These are phyloP conservation scores for Aspergillus tamarii DNA, from an alignment of 2,329 filamentous ascomycete species.

Conservation along the genomic window DNA sequence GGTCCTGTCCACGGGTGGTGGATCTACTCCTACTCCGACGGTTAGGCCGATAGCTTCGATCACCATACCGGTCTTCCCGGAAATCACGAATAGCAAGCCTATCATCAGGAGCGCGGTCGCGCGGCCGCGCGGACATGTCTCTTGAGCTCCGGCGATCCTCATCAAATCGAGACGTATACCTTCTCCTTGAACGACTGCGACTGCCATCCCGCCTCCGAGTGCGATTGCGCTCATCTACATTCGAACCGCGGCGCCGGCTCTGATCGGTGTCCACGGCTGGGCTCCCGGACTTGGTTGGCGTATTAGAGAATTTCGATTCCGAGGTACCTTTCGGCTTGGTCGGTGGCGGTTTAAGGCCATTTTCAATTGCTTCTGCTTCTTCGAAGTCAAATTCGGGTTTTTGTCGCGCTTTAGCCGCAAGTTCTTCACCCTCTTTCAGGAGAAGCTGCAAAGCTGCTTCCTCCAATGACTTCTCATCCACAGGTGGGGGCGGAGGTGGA, in stretches of 20 bases:
- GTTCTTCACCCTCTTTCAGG: conserved; percentile 57
- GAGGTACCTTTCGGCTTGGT: conserved; percentile 30
- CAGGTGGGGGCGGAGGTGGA: conserved; percentile 31
- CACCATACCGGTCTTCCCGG: conserved; percentile 31
- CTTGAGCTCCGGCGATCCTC: conserved; percentile 34
- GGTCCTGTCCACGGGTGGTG: conserved; percentile 28
- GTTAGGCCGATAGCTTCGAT: conserved; percentile 37
- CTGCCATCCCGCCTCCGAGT: conserved; percentile 28
- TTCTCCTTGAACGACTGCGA: conserved; percentile 35
- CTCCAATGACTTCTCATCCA: conserved; percentile 59
- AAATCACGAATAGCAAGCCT: conserved; percentile 36
- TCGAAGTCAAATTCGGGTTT: conserved; percentile 57
- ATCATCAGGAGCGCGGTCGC: conserved; percentile 39
- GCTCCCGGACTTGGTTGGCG: conserved; percentile 33
- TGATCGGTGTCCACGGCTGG: conserved; percentile 31
- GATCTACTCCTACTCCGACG: conserved; percentile 42
- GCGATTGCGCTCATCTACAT: conserved; percentile 30
- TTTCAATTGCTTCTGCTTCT: conserved; percentile 48
- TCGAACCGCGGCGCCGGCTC: conserved; percentile 30
- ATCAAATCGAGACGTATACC: conserved; percentile 33
- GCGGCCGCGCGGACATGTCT: conserved; percentile 33
- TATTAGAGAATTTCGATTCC: conserved; percentile 32
- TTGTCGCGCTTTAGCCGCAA: conserved; percentile 55
- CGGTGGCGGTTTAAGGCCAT: conserved; percentile 38
- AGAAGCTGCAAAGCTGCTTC: conserved; percentile 58